Evolutionary conservation across 2,329 filamentous ascomycete genomes (phyloP).

Genomic region (Emmonsiellopsis sp.): DNA sequence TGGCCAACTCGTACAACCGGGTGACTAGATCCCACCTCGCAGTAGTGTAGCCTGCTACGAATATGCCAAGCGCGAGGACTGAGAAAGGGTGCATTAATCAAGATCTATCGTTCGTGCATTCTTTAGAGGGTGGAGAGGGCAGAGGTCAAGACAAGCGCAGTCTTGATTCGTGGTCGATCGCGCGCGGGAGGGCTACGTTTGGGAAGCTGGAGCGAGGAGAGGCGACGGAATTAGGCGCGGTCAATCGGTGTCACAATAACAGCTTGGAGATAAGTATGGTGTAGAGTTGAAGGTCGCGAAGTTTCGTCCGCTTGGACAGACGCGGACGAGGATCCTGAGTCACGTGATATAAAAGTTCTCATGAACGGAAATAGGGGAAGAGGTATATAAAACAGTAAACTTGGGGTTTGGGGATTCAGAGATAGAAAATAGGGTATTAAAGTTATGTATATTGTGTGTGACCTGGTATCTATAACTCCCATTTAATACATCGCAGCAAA

Average conservation of each 20-base stretch:
- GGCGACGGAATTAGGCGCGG: not conserved
- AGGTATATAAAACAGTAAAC: not conserved
- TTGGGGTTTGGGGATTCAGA: too few relatives aligned
- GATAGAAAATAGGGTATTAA: too few relatives aligned
- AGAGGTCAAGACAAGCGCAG: not conserved
- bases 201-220: not conserved
- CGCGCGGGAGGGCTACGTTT: not conserved
- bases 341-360: not conserved
- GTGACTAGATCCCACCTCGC: constrained; percentile 98
- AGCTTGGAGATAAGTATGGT: not conserved
- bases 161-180: not conserved
- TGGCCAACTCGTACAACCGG: constrained; percentile 88
- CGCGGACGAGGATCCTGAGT: not conserved
- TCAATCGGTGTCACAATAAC: not conserved
- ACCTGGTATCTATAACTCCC: too few relatives aligned
- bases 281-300: not conserved
- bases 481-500: not conserved
- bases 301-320: not conserved
- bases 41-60: constrained; percentile 98
- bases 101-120: constrained; percentile 23
- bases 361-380: not conserved
- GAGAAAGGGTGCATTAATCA: constrained; percentile 92
- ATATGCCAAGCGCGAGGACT: constrained; percentile 89
- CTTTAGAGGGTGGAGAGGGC: constrained; percentile 10
- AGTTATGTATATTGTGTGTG: too few relatives aligned